These are phyloP conservation scores for Syzygium aromaticum DNA, from an alignment of 345 rosid species.

Conservation along the genomic window DNA sequence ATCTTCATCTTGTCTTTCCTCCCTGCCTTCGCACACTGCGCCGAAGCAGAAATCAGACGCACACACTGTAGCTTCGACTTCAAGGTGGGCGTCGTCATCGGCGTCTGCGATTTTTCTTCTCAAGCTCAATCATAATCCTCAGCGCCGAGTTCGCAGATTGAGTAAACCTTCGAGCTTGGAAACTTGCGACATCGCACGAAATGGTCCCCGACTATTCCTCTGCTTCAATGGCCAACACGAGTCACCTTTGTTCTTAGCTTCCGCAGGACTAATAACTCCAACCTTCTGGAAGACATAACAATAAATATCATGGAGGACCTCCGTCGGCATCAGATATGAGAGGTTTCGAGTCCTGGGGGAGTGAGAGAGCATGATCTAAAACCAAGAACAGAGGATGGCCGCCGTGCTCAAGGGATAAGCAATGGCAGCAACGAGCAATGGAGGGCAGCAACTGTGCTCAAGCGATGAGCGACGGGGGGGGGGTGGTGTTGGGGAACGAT, in stretches of 20 bases:
- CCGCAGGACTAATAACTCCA: background rate
- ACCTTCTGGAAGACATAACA: background rate
- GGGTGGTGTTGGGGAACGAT: too few species aligned
- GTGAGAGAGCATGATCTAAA: too few species aligned
- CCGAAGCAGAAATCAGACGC: background rate
- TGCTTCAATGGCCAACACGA: background rate
- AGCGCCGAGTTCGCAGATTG: background rate
- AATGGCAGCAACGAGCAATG: background rate
- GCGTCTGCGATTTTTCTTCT: background rate
- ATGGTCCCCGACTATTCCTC: background rate
- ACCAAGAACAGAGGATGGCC: too few species aligned
- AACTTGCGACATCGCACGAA: background rate
- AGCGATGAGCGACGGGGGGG: background rate
- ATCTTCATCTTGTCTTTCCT: background rate
- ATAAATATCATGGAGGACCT: too few species aligned
- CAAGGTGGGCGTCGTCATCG: background rate
- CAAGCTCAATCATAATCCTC: background rate
- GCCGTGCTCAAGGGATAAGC: background rate
- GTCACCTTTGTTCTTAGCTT: background rate
- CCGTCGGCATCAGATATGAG: too few species aligned
- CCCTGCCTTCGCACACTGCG: background rate
- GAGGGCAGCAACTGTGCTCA: background rate
- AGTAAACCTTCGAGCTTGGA: background rate
- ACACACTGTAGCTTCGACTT: background rate
- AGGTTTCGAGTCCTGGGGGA: too few species aligned